Evolutionary conservation across 140 eudicot species (phyloP), one percentile per base, ranked within the genome.

Genomic region (Anethum foeniculum): DNA sequence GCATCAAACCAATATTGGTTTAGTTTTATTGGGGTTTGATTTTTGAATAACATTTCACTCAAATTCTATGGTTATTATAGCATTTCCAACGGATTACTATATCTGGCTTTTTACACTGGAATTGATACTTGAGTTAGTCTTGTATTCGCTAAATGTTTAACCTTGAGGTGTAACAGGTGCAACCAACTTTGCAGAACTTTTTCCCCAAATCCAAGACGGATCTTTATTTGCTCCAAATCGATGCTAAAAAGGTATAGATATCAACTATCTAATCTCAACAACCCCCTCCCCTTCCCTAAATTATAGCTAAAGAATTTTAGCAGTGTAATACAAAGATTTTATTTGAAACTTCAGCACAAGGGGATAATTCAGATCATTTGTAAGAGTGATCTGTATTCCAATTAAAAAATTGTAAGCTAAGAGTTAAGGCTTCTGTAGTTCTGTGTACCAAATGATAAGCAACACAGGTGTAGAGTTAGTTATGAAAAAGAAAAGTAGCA

Each of bases 191-290:
- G 83, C 88, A 89, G 60, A 88, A 85, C 78, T 94, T 94, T 85
- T 94, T 89, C 86, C 21, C 60, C 56, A 83, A 89, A 80, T 75
- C 84, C 32, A 83, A 86, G 77, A 21, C 10, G 19, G 93, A 94
- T 77, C 89, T 94, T 41, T 92, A 87, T 87, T 90, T 94, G 81
- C 96, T 94, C 54, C 94, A 94, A 81, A 87, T 94, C 56, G 96
- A 90, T 83, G 84, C 86, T 65, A 73, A 83, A 77, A 94, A 91
- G 97, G 97, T 91, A 76, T 10, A 52, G 0, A 23, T 19, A 65
- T 69, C 60, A 68, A 36, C 39, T 12, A 12, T 67, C 74, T 30
- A 30, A 13, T 67, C 64, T 78, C 21, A 19, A 16, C 27, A 34
- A 74, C 25, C 74, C 21, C 39, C 46, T 27, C 64, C 5, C 19